Base-by-base conservation (phyloP, 2,329 filamentous ascomycete species). In the Helotiales sp. region DNA sequence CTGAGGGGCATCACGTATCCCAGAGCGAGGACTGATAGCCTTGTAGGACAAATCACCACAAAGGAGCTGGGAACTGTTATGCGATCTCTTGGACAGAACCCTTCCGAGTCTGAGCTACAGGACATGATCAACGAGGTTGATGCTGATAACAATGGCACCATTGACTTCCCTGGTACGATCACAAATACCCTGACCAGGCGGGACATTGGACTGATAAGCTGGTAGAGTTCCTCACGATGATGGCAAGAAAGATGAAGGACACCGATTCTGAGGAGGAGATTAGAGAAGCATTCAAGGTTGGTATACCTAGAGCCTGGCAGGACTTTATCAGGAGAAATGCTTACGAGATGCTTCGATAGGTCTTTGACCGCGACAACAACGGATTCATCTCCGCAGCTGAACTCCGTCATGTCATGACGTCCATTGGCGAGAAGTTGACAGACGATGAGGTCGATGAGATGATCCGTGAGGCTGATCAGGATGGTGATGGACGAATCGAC, bases 41-140 rank as follows among this genome's bases (percentile, higher is more conserved):
- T 12, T 25, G 50, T 70, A 95, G 90, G 90, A 75, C 90, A 93
- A 81, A 95, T 95, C 78, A 95, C 90, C 69, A 93, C 90, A 73
- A 93, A 93, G 81, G 90, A 95, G 79, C 79, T 95, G 68, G 90
- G 90, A 67, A 95, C 90, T 54, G 90, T 95, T 71, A 95, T 95
- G 90, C 88, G 90, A 77, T 95, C 90, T 57, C 83, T 95, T 60
- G 90, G 90, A 71, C 90, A 95, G 78, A 95, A 95, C 78, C 90
- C 90, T 57, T 93, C 90, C 67, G 90, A 95, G 80, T 92, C 90
- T 60, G 90, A 95, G 77, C 81, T 95, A 65, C 90, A 95, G 78
- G 90, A 95, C 73, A 95, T 95, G 90, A 95, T 95, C 80, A 93
- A 95, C 77, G 90, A 95, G 79, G 90, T 95, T 64, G 90, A 95